Evolutionary conservation across 75 land plant genomes (phyloP).

Genomic region (Ceratopteris richardii): DNA sequence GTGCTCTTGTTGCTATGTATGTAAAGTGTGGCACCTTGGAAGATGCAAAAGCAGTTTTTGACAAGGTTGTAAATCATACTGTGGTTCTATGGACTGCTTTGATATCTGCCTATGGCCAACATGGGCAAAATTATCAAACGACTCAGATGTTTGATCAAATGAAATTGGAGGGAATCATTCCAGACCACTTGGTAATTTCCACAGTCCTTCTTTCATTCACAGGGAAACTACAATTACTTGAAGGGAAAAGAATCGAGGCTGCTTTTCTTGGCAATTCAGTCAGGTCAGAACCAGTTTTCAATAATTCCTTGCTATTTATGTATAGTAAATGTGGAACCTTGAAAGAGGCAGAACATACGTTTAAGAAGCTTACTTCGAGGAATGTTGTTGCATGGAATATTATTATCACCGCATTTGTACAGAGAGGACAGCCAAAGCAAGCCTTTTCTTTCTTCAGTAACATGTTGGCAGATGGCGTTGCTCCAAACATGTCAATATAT

Average conservation of each 20-base stretch:
- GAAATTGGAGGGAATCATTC: constrained; percentile 14
- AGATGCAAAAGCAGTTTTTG: constrained; percentile 25
- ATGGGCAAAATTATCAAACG: constrained; percentile 1
- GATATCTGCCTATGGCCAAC: constrained; percentile 5
- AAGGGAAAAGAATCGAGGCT: constrained; percentile 39
- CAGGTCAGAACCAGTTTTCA: constrained; percentile 18
- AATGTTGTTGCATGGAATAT: constrained; percentile 40
- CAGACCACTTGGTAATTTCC: constrained; percentile 21
- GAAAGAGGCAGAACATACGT: constrained; percentile 24
- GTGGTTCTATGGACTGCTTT: constrained; percentile 7
- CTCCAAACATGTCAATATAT: constrained; percentile 22
- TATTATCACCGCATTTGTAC: constrained; percentile 26
- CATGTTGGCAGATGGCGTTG: constrained; percentile 27
- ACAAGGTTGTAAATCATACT: background rate
- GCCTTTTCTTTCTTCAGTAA: constrained; percentile 18
- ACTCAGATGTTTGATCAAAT: constrained; percentile 9
- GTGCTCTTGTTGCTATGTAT: constrained; percentile 23
- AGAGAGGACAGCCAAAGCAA: constrained; percentile 18
- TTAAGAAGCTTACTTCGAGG: constrained; percentile 16
- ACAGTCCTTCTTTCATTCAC: constrained; percentile 27
- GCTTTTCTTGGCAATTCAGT: constrained; percentile 18
- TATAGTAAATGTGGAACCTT: constrained; percentile 36
- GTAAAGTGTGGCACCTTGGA: constrained; percentile 24
- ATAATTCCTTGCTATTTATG: constrained; percentile 37
- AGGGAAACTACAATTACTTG: constrained; percentile 19